These are phyloP conservation scores for Neurospora sp. DNA, from an alignment of 495 filamentous ascomycete species.

Conservation along the genomic window DNA sequence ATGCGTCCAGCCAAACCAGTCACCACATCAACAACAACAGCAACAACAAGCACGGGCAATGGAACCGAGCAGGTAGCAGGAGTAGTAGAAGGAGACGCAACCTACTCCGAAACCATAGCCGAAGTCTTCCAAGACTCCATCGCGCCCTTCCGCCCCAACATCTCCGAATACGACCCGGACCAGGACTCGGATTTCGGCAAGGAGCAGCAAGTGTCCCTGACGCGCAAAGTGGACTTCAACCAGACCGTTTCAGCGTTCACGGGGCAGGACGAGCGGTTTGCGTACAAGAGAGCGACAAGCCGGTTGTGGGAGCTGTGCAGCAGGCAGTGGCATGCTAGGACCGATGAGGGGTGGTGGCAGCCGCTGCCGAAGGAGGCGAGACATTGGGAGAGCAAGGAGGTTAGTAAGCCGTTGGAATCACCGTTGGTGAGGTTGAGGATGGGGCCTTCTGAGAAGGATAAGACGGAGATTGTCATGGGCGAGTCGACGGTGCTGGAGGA, in stretches of 20 bases:
- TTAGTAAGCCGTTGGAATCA: conserved; percentile 9
- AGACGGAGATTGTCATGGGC: conserved; percentile 26
- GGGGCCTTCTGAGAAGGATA: conserved; percentile 9
- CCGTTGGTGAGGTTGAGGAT: background rate
- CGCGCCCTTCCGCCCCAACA: conserved; percentile 61
- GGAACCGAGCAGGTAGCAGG: background rate
- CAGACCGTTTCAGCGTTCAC: conserved; percentile 46
- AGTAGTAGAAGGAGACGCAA: conserved; percentile 29
- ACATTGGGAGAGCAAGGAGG: conserved; percentile 43
- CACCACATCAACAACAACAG: background rate
- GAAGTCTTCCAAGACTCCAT: conserved; percentile 61
- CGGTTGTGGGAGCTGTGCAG: conserved; percentile 64
- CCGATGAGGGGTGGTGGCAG: conserved; percentile 48
- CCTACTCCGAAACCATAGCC: conserved; percentile 57
- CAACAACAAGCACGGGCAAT: background rate
- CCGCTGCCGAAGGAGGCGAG: conserved; percentile 48
- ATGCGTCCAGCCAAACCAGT: conserved; percentile 3
- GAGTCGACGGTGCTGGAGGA: conserved; percentile 30
- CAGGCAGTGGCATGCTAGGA: conserved; percentile 49
- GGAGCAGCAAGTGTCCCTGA: conserved; percentile 8
- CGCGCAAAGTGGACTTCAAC: conserved; percentile 39
- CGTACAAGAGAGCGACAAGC: conserved; percentile 56
- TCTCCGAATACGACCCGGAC: conserved; percentile 43
- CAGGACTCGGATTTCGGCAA: conserved; percentile 37
- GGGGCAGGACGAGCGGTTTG: conserved; percentile 64